These are phyloP conservation scores for Trichopus zeylanicus DNA, from an alignment of 116 monocot genomes.

Conservation along the genomic window DNA sequence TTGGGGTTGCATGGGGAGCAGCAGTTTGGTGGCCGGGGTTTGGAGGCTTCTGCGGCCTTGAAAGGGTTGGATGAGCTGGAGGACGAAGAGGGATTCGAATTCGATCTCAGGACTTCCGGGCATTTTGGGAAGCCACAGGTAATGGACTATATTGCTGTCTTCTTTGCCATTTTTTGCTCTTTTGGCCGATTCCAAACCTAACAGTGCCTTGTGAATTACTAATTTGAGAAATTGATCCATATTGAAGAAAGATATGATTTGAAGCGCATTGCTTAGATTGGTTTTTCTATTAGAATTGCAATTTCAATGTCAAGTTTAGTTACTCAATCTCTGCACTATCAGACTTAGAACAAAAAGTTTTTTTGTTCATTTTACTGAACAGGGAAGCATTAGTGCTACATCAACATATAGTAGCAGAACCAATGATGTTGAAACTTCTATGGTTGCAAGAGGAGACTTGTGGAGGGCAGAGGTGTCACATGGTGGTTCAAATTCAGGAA, in stretches of 20 bases:
- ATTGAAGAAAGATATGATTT: no score
- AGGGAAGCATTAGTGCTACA: conserved; percentile 77
- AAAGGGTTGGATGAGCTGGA: conserved; percentile 21
- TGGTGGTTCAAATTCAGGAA: conserved; percentile 60
- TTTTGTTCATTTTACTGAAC: conserved; percentile 3
- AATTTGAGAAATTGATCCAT: no score
- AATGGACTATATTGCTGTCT: no score
- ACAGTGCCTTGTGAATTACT: no score
- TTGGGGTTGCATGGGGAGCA: conserved; percentile 20
- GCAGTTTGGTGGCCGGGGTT: conserved; percentile 17
- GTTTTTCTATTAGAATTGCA: no score
- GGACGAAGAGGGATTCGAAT: conserved; percentile 46
- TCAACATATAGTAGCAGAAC: conserved; percentile 78
- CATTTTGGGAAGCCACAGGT: conserved; percentile 46
- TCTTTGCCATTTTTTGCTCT: no score
- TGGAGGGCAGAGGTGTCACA: conserved; percentile 95
- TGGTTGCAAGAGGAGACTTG: conserved; percentile 84
- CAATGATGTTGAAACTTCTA: conserved; percentile 62
- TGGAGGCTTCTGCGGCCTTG: conserved; percentile 9
- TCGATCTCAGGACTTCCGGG: conserved; percentile 28
- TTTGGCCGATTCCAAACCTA: no score
- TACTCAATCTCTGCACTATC: no score
- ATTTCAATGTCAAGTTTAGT: no score
- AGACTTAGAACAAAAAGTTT: not conserved
- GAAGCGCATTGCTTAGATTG: no score